These are phyloP conservation scores for Inga oerstediana DNA, from an alignment of 306 rosid genomes.

Conservation along the genomic window DNA sequence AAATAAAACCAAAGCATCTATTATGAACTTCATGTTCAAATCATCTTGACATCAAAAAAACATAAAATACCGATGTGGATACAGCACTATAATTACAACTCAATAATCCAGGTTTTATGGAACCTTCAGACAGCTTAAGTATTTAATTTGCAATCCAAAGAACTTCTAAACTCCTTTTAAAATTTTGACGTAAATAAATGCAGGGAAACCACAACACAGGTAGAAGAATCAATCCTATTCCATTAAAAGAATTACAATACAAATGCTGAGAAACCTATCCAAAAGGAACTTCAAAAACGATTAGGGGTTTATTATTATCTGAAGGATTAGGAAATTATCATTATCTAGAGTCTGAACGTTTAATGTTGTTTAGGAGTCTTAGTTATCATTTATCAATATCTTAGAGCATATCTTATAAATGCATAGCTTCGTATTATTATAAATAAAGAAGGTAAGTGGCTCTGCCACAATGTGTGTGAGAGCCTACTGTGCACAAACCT, in stretches of 20 bases:
- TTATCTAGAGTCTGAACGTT: not conserved
- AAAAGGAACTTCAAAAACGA: not conserved
- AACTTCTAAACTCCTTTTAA: not conserved
- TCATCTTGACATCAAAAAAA: conserved; percentile 25
- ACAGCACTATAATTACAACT: not conserved
- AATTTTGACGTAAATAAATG: not conserved
- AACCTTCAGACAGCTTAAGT: not conserved
- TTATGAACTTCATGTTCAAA: not conserved
- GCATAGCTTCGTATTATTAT: not conserved
- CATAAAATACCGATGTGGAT: not conserved
- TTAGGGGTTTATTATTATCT: not conserved
- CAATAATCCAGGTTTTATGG: not conserved
- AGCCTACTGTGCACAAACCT: not conserved
- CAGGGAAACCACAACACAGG: not conserved
- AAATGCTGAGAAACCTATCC: not conserved
- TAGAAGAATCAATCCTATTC: not conserved
- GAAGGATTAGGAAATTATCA: not conserved
- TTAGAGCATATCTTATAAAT: not conserved
- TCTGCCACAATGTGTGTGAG: not conserved
- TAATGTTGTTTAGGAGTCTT: not conserved
- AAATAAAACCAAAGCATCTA: not conserved
- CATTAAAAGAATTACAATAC: not conserved
- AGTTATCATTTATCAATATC: not conserved
- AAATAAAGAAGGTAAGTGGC: not conserved
- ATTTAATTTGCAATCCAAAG: not conserved